phyloP scores from a whole-genome alignment of 176 grass and related monocot genomes.

The Cocos nucifera region DNA sequence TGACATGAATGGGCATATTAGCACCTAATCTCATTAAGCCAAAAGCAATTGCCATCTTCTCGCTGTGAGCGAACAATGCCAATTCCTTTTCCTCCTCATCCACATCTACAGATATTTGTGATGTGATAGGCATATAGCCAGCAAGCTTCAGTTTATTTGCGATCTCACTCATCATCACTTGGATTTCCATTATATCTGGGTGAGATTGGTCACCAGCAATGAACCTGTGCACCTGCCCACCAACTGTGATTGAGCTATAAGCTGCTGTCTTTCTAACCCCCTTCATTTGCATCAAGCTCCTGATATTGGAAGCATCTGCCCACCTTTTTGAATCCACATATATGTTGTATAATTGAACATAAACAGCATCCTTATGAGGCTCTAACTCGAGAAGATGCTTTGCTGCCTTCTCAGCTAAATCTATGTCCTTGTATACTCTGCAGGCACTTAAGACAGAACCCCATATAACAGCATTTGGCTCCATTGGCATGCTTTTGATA shows the following conservation, averaged over 20 bases:
- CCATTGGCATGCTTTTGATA: constrained; percentile 47
- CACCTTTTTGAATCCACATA: constrained; percentile 43
- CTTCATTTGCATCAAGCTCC: constrained; percentile 56
- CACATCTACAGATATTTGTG: constrained; percentile 46
- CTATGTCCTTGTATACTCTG: constrained; percentile 35
- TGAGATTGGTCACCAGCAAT: constrained; percentile 44
- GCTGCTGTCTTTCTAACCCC: constrained; percentile 57
- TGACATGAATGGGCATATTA: constrained; percentile 43
- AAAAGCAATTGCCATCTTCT: constrained; percentile 68
- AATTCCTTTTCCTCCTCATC: constrained; percentile 63
- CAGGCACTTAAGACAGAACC: constrained; percentile 46
- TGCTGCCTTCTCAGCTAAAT: constrained; percentile 39
- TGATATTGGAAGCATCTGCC: constrained; percentile 46
- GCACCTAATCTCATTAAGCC: constrained; percentile 48
- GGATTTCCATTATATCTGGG: constrained; percentile 36
- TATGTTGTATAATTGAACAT: constrained; percentile 72
- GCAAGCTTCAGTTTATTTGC: constrained; percentile 24
- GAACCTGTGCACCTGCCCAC: constrained; percentile 58
- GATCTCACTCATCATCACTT: constrained; percentile 46
- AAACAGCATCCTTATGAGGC: constrained; percentile 45
- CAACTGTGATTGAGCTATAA: constrained; percentile 65
- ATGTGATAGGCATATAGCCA: constrained; percentile 31
- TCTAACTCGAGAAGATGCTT: constrained; percentile 49
- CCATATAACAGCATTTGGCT: constrained; percentile 62
- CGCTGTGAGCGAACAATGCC: constrained; percentile 50